A percentile compares a stretch with the other conserved stretches of the same genome.
These are phyloP conservation scores for Leishmania braziliensis DNA, from an alignment of 208 protist species.

Conservation along the genomic window DNA sequence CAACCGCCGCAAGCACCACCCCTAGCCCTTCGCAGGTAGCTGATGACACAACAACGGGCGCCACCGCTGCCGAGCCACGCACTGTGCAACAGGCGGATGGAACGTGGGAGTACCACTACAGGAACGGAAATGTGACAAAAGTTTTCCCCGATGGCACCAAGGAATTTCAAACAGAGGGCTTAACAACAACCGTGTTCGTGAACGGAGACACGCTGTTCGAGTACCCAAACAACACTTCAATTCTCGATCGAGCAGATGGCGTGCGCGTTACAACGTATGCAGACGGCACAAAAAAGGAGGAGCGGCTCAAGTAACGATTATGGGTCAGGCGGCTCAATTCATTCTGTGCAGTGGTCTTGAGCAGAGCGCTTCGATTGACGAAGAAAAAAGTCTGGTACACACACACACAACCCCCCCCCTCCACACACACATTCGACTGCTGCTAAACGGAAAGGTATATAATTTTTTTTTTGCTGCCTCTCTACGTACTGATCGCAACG, in stretches of 20 bases:
- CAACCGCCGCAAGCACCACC: not conserved
- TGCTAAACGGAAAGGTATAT: not conserved
- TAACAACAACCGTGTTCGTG: slow-evolving; percentile 70
- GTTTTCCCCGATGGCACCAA: slow-evolving; percentile 61
- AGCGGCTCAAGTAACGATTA: slow-evolving; percentile 34
- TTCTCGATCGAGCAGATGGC: slow-evolving; percentile 78
- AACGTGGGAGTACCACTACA: slow-evolving; percentile 81
- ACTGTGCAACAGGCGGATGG: slow-evolving; percentile 64
- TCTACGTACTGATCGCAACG: not conserved
- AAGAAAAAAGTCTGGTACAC: not conserved
- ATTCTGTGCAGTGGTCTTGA: not conserved
- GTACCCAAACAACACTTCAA: slow-evolving; percentile 74
- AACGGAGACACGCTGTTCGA: slow-evolving; percentile 78
- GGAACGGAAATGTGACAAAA: slow-evolving; percentile 65
- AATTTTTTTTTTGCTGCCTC: slow-evolving; percentile 7
- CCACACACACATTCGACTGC: not conserved
- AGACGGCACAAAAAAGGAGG: slow-evolving; percentile 70
- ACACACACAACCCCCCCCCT: not conserved
- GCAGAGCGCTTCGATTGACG: not conserved
- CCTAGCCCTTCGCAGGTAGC: not conserved
- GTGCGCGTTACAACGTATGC: slow-evolving; percentile 75
- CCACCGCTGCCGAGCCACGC: slow-evolving; percentile 31
- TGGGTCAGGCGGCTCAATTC: not conserved
- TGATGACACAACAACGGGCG: not conserved
- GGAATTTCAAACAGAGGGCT: slow-evolving; percentile 53